Base-by-base conservation (phyloP, 2,329 filamentous ascomycete genomes). In the Graphium sp. region DNA sequence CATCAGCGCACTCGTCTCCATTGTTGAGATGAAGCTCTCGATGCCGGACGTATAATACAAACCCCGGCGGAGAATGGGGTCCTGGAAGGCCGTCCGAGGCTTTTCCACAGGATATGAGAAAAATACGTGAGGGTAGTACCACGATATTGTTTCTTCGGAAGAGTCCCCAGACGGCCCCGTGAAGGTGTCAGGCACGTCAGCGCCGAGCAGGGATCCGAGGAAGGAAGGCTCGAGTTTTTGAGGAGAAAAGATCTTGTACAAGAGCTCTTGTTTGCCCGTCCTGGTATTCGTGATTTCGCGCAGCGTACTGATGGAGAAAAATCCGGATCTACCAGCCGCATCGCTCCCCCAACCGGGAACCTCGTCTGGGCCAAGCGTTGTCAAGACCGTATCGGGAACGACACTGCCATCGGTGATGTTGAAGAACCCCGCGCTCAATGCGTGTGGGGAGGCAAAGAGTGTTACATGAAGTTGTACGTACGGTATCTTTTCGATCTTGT, bases 1-100 rank as follows among this genome's bases (percentile, higher is more conserved):
- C 72, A 89, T 89, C 39, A 95, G 52, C 2, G 82, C 79, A 47
- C 75, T 93, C 6, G 89, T 94, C 59, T 98, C 89, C 89, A 98
- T 95, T 0, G 84, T 93, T 7, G 79, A 89, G 39, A 95, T 91
- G 47, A 98, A 94, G 39, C 77, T 77, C 53, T 95, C 87, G 24
- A 95, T 91, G 3, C 70, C 73, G 8, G 69, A 72, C 0, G 73
- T 77, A 45, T 78, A 78, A 50, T 73, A 89, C 10, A 87, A 42
- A 0, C 70, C 68, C 6, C 64, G 50, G 5, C 69, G 73, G 4
- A 94, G 47, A 36, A 74, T 57, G 4, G 76, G 68, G 35, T 89
- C 77, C 39, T 94, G 83, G 48, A 95, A 98, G 0, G 79, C 85
- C 1, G 84, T 73, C 1, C 84, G 67, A 0, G 87, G 87, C n/a